Base-by-base conservation (phyloP, 2,329 filamentous ascomycete species). In the Penicillium sp. region DNA sequence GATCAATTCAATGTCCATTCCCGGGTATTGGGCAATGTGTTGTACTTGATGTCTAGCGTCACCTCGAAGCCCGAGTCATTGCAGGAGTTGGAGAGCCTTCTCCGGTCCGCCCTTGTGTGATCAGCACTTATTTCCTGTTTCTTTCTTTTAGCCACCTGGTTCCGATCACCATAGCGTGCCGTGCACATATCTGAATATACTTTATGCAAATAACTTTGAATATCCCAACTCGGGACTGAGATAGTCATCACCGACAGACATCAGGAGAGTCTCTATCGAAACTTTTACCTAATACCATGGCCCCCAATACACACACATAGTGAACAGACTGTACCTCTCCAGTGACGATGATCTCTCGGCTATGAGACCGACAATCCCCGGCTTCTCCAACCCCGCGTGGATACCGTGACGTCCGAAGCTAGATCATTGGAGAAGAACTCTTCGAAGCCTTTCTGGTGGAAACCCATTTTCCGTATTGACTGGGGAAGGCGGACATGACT, bases 11-110 rank as follows among this genome's bases (percentile, higher is more conserved):
- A 78, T 11, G 77, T 86, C 4, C 84, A 87, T 65, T 84, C 82
- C 3, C 74, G 84, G n/a, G 81, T 86, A 5, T 70, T 86, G 22
- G 84, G 84, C 0, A 86, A 86, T 67, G 80, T 86, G 14, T 73
- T 86, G 19, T 86, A 87, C 65, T 70, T 86, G 35, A 86, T 87
- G 84, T 79, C 82, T 8, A 83, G 83, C 55, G 68, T 82, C 63
- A 83, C 79, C 1, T 80, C 80, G 0, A 75, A 70, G 22, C 62
- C 68, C n/a, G 74, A 77, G 52, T 75, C 75, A 5, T 52, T 82
- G 43, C 63, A 60, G 22, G 71, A 66, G 43, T 66, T 82, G 45
- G 77, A 82, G 65, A 68, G 59, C 5, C 44, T 75, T 41, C 69
- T 82, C 8, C 68, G 75, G 33, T 62, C 64, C n/a, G 71, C 72